phyloP scores from a whole-genome alignment of 352 stramenopile species.

The Phytopythium mirpurense region DNA sequence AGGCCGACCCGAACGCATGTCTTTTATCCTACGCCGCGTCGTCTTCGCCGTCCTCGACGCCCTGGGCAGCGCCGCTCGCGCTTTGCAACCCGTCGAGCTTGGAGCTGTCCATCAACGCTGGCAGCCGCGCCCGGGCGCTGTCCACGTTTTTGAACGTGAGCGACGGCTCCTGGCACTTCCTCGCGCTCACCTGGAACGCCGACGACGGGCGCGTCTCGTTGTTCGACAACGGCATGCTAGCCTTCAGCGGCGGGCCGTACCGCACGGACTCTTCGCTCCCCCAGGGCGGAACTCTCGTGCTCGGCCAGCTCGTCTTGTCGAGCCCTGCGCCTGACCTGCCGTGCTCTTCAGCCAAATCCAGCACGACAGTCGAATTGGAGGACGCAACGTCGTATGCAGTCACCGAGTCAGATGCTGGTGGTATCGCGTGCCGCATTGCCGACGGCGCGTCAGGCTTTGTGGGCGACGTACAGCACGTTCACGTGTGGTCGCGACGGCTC shows the following conservation, averaged over 20 bases:
- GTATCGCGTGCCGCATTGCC: conserved; percentile 20
- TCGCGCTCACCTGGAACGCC: conserved; percentile 48
- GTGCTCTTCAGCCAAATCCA: neutral
- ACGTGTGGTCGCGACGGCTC: conserved; percentile 50
- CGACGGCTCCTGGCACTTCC: conserved; percentile 66
- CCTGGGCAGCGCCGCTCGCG: conserved; percentile 26
- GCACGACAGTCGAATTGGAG: neutral
- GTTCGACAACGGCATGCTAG: conserved; percentile 67
- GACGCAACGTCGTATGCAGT: conserved; percentile 2
- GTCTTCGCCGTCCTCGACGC: neutral
- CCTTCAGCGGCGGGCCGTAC: conserved; percentile 63
- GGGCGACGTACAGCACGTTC: conserved; percentile 51
- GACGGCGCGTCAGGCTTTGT: conserved; percentile 19
- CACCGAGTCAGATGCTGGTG: conserved; percentile 1
- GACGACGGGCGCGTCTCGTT: conserved; percentile 47
- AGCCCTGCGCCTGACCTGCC: neutral
- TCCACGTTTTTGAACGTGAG: conserved; percentile 60
- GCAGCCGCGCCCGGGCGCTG: conserved; percentile 19
- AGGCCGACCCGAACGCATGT: conserved; percentile 24
- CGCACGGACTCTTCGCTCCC: conserved; percentile 23
- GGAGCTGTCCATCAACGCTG: conserved; percentile 40
- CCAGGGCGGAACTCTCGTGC: conserved; percentile 30
- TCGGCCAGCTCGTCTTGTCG: conserved; percentile 37
- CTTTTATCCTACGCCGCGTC: conserved; percentile 39
- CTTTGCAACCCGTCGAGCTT: conserved; percentile 62